These are phyloP conservation scores for Aspergillus wentii DNA, from an alignment of 495 filamentous ascomycete species.

Conservation along the genomic window DNA sequence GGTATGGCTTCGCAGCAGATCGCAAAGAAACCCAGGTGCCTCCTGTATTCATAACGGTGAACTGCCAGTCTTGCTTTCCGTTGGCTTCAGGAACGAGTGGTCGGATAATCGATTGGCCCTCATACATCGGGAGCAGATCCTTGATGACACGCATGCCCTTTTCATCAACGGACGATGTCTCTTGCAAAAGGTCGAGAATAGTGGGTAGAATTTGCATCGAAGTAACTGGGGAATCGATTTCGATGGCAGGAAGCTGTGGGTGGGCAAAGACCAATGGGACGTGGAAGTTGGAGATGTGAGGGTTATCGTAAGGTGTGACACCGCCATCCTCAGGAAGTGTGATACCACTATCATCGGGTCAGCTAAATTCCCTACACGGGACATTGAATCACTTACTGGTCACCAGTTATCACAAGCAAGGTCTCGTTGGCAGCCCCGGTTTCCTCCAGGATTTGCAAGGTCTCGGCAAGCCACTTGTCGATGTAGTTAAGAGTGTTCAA, in stretches of 20 bases:
- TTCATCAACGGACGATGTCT: conserved; percentile 28
- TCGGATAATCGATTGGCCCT: conserved; percentile 41
- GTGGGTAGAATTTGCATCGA: conserved; percentile 37
- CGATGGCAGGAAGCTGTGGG: conserved; percentile 31
- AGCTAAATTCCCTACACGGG: background rate
- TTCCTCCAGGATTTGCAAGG: conserved; percentile 31
- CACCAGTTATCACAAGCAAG: conserved; percentile 36
- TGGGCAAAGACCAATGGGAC: conserved; percentile 38
- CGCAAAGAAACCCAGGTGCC: conserved; percentile 28
- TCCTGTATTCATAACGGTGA: conserved; percentile 40
- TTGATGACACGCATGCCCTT: conserved; percentile 17
- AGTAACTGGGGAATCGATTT: conserved; percentile 26
- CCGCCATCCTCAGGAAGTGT: conserved; percentile 26
- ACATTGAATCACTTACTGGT: conserved; percentile 27
- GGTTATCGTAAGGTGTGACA: conserved; percentile 32
- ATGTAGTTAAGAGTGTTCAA: conserved; percentile 35
- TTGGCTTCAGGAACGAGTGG: conserved; percentile 15
- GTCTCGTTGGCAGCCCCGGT: conserved; percentile 36
- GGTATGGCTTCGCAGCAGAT: conserved; percentile 24
- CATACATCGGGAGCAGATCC: conserved; percentile 35
- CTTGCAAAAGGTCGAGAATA: conserved; percentile 34
- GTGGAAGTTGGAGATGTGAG: conserved; percentile 33
- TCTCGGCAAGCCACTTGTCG: conserved; percentile 31
- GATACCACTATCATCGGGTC: conserved; percentile 14
- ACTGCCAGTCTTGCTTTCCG: conserved; percentile 30